These are phyloP conservation scores for Bothriochloa decipiens DNA, from an alignment of 176 grass and related monocot genomes.

Conservation along the genomic window DNA sequence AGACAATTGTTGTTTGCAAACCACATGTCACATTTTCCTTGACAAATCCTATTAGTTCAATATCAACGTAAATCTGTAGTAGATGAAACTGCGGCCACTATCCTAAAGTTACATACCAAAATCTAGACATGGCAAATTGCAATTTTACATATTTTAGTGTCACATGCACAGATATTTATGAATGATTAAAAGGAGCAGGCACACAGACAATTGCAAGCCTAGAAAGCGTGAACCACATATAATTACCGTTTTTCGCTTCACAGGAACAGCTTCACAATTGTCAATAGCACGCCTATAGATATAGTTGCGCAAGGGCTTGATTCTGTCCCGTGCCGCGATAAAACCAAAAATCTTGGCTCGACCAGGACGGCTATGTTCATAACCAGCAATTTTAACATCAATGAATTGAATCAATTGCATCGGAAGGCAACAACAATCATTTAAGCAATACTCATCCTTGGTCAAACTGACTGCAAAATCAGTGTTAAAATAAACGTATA, in stretches of 20 bases:
- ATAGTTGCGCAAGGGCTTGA: conserved; percentile 26
- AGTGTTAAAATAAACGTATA: too few relatives aligned
- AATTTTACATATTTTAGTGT: too few relatives aligned
- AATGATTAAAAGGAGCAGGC: not conserved
- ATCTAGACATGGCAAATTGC: too few relatives aligned
- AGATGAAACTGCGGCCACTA: too few relatives aligned
- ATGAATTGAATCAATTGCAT: not conserved
- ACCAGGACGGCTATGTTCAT: not conserved
- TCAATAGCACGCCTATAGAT: conserved; percentile 29
- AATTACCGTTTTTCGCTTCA: not conserved
- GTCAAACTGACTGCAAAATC: not conserved
- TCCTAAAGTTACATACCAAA: too few relatives aligned
- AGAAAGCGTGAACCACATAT: not conserved
- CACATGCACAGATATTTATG: not conserved
- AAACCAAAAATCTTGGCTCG: not conserved
- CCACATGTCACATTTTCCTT: too few relatives aligned
- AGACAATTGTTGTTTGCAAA: too few relatives aligned
- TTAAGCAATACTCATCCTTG: not conserved
- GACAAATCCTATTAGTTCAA: too few relatives aligned
- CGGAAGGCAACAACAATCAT: not conserved
- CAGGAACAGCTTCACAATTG: not conserved
- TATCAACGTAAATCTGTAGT: too few relatives aligned
- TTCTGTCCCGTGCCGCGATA: not conserved
- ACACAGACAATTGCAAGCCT: not conserved
- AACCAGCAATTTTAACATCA: not conserved